Conservation (phyloP, 768 basidiomycete genomes). For the Lactifluus piperatus region DNA sequence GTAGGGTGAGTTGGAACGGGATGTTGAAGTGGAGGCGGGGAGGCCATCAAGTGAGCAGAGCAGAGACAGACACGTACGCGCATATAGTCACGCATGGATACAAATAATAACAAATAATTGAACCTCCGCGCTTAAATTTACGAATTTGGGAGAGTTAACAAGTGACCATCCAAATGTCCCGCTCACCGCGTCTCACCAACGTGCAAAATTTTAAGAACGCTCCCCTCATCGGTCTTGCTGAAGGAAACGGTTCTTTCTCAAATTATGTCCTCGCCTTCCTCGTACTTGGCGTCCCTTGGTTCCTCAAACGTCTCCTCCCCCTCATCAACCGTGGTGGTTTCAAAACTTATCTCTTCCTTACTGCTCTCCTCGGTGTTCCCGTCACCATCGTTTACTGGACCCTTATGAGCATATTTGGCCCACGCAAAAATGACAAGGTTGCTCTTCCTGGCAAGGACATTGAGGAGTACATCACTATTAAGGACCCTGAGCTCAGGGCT, state of each 20-base stretch:
- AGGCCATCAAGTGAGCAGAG: constrained; percentile 23
- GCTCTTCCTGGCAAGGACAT: constrained; percentile 76
- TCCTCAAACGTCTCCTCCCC: constrained; percentile 76
- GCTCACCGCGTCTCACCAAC: constrained; percentile 37
- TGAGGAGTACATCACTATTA: constrained; percentile 85
- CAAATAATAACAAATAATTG: constrained; percentile 10
- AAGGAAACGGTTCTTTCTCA: constrained; percentile 80
- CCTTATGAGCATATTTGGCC: constrained; percentile 72
- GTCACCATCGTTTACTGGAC: constrained; percentile 85
- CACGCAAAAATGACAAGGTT: constrained; percentile 79
- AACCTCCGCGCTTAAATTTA: neutral
- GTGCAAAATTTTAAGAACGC: constrained; percentile 79
- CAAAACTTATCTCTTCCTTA: constrained; percentile 77
- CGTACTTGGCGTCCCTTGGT: constrained; percentile 73
- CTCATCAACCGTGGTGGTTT: constrained; percentile 77
- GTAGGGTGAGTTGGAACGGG: constrained; percentile 84
- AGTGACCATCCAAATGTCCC: constrained; percentile 1
- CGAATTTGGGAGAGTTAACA: neutral
- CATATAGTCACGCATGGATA: too few species aligned
- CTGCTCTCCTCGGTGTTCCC: constrained; percentile 66
- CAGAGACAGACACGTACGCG: too few species aligned
- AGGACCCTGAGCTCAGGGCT: constrained; percentile 71
- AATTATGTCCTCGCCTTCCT: constrained; percentile 71
- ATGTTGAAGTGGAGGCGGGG: constrained; percentile 77
- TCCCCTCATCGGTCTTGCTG: constrained; percentile 70